Base-by-base conservation (phyloP, 108 stramenopile species). In the Cylindrotheca closterium region DNA sequence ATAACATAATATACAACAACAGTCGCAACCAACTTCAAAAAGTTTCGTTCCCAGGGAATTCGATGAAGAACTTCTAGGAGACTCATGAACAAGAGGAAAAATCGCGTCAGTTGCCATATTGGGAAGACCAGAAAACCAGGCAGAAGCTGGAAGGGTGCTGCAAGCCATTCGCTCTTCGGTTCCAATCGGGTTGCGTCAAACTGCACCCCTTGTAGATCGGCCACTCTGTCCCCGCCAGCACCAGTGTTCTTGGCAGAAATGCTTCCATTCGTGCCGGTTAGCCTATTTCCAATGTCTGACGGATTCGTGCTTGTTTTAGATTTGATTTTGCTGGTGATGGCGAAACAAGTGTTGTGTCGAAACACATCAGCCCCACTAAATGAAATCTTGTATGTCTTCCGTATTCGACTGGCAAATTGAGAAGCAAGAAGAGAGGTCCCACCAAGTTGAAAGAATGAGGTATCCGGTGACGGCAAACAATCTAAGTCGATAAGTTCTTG, bases 291-390 rank as follows among this genome's bases (percentile, higher is more conserved):
- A n/a, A n/a, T n/a, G n/a, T n/a, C n/a, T n/a, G n/a, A n/a, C n/a
- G n/a, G n/a, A n/a, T n/a, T n/a, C n/a, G n/a, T n/a, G n/a, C n/a
- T n/a, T n/a, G n/a, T 22, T 26, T 73, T n/a, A n/a, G 45, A 52
- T 21, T 65, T 61, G 33, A 83, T 75, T 12, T 69, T 32, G 3
- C 54, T 68, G 7, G 79, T 79, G 50, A 84, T 79, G n/a, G 54
- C 70, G 15, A 60, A 30, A 28, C 71, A 78, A 12, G 54, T 80
- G 30, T 73, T 55, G 61, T 78, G 64, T 3, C 74, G 79, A 51
- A 84, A 84, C 4, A 84, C 63, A 26, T 84, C 83, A 22, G 83
- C 68, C 34, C 83, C 83, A n/a, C 53, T 63, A 52, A 78, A 79
- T 2, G 65, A 37, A 31, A 80, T 55, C 1, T 56, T 48, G 66